Base-by-base conservation (phyloP, 2,329 filamentous ascomycete species). In the Ophiocordyceps camponoti-rufipedis region DNA sequence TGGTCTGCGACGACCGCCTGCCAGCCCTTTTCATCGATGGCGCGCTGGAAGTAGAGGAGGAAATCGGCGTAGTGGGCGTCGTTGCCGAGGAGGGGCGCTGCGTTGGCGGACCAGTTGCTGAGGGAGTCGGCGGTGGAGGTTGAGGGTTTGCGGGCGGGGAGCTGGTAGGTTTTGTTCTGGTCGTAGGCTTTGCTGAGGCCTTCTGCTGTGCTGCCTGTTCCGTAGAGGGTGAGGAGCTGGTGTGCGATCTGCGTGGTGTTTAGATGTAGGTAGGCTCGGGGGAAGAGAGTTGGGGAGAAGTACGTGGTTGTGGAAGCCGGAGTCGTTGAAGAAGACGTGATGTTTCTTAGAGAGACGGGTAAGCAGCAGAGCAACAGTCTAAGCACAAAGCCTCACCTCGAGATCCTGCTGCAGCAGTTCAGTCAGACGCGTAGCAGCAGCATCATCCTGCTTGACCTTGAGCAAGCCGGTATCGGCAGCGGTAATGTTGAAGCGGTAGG, bases 251-350 rank as follows among this genome's bases (percentile, higher is more conserved):
- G 38, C 23, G 9, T 2, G 11, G 10, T 4, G 28, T 12, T 12
- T 14, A 14, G 14, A 12, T 11, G 11, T 35, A 11, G 19, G 12
- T 11, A 16, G 19, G 12, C 10, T 8, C 14, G 39, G 13, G 4
- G 28, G 14, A 31, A 28, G n/a, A n/a, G n/a, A n/a, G n/a, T n/a
- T 9, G 4, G 16, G 33, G 28, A 23, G 23, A 23, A 5, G 16
- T 63, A 71, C 85, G 55, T 94, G 87, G 58, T 94, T 85, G 56
- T 95, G 88, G 50, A 82, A 93, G 0, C 82, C 81, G 2, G 61
- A 56, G 0, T 71, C 48, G 49, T 91, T 93, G 69, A 87, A 94
- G 63, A 81, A 93, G 47, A 87, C 80, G 56, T 94, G 83, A 53
- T 87, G 75, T 14, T 53, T 53, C 61, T 61, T 19, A 5, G 10